Base-by-base conservation (phyloP, 202 grass and related monocot species). In the Setaria viridis region DNA sequence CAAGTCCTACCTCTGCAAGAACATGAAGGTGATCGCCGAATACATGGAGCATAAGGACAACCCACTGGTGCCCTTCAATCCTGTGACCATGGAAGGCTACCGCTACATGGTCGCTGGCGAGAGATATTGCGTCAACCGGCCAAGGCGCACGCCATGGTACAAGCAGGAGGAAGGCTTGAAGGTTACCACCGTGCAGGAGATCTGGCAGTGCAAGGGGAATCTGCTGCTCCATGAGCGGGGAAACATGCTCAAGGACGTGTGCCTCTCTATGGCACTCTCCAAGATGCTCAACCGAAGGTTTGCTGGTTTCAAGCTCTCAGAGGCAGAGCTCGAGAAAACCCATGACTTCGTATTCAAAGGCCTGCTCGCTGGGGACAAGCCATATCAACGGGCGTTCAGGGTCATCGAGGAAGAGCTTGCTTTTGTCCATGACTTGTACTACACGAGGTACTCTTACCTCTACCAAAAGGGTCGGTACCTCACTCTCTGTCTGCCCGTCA, bases 261-360 rank as follows among this genome's bases (percentile, higher is more conserved):
- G 81, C 81, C 70, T 84, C 32, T 84, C 81, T 7, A 74, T 74
- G 81, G 70, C 81, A 0, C 46, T 84, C 0, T 53, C 70, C 2
- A 84, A 84, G 81, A 74, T 84, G 81, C 81, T 83, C 70, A 64
- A 65, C 70, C 43, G 81, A 42, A 41, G 70, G 46, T 84, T 74
- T 8, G 70, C 70, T 0, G 81, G 46, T 20, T 21, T 65, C 13
- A 3, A 19, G 2, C 32, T 84, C 1, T 16, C 45, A 0, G 57
- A 83, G 13, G 57, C 81, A 0, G 4, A 4, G 4, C 70, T 51
- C 0, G 0, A 1, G 2, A 74, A 83, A 11, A 64, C 81, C 0
- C 58, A 19, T 3, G 57, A 74, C 13, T 74, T 83, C 6, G 70
- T 83, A 3, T 83, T 83, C 80, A 12, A 4, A 25, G 80, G 81